Base-by-base conservation (phyloP, 2,329 filamentous ascomycete genomes). In the Paracoccidioides lutzii region DNA sequence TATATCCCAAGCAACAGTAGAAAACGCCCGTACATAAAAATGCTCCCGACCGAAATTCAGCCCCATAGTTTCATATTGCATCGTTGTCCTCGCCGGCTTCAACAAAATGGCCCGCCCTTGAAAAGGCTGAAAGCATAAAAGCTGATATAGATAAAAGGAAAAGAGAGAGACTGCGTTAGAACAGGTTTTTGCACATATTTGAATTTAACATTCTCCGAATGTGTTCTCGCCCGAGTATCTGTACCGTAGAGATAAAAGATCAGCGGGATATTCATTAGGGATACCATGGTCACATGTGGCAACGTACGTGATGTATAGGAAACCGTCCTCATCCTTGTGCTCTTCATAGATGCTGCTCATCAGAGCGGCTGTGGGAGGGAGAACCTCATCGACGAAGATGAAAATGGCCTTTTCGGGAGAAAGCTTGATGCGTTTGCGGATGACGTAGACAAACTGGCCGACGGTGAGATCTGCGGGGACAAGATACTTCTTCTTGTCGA, bases 331-430 rank as follows among this genome's bases (percentile, higher is more conserved):
- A 66, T 84, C 81, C 80, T 98, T 97, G 83, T 98, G 93, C 75
- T 97, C 91, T 75, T 98, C 93, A 73, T 98, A 98, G 76, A 98
- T 97, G 74, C 88, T 94, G 79, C 90, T 95, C 93, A 98, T 98
- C 54, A 98, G 83, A 58, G 93, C 93, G 58, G 93, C 93, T 7
- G 93, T 97, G 2, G 93, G 93, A 53, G 93, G 93, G 56, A 98
- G 81, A 53, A 96, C 91, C 77, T 97, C 93, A 72, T 97, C 91
- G 69, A 98, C 93, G 76, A 97, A 98, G 81, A 98, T 97, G 81
- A 98, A 98, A 78, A 98, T 98, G 71, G 93, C 93, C 82, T 98
- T 98, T 80, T 98, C 93, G 37, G 93, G 93, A 55, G 90, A 95
- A 64, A 98, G 82, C 88, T 98, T 98, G 78, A 98, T 98, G 70